A percentile compares a stretch with the other conserved stretches of the same genome.
Evolutionary conservation across 192 early-diverging fungal species (phyloP).

Genomic region (Helicostylum pulchrum): DNA sequence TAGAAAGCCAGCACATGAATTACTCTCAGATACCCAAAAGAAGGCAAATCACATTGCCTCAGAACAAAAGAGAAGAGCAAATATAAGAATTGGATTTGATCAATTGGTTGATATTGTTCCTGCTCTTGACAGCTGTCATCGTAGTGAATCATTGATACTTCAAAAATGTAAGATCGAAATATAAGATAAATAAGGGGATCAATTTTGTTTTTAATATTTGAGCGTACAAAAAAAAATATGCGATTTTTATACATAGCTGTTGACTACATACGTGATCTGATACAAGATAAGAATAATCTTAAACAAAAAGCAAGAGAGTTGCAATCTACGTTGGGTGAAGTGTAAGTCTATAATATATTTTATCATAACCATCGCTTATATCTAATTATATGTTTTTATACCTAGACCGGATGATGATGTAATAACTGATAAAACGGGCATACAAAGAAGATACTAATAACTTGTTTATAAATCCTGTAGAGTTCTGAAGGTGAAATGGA

Average conservation of each 20-base stretch:
- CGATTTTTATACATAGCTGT: slow-evolving; percentile 47
- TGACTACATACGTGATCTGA: slow-evolving; percentile 66
- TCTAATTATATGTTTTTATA: not conserved
- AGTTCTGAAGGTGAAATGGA: slow-evolving; percentile 27
- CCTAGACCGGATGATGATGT: slow-evolving; percentile 21
- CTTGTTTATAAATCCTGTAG: not conserved
- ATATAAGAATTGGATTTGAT: slow-evolving; percentile 87
- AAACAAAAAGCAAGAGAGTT: slow-evolving; percentile 45
- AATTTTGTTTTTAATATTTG: not conserved
- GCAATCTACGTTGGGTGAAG: slow-evolving; percentile 45
- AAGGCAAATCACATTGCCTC: slow-evolving; percentile 91
- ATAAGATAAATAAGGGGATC: not conserved
- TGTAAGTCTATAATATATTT: slow-evolving; percentile 27
- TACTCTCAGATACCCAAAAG: slow-evolving; percentile 85
- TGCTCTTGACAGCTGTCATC: slow-evolving; percentile 74
- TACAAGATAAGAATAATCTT: slow-evolving; percentile 55
- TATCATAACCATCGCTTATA: not conserved
- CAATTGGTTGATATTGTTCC: slow-evolving; percentile 84
- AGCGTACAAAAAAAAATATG: not conserved
- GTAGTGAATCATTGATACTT: slow-evolving; percentile 79
- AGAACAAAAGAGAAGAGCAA: slow-evolving; percentile 88
- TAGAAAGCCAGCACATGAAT: slow-evolving; percentile 50
- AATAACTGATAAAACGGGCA: not conserved
- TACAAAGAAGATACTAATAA: not conserved
- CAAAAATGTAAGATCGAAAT: slow-evolving; percentile 55